Percentiles rank a stretch among this genome's conserved stretches.
phyloP scores from a whole-genome alignment of 2,329 filamentous ascomycete genomes.

The Plenodomus tracheiphilus region DNA sequence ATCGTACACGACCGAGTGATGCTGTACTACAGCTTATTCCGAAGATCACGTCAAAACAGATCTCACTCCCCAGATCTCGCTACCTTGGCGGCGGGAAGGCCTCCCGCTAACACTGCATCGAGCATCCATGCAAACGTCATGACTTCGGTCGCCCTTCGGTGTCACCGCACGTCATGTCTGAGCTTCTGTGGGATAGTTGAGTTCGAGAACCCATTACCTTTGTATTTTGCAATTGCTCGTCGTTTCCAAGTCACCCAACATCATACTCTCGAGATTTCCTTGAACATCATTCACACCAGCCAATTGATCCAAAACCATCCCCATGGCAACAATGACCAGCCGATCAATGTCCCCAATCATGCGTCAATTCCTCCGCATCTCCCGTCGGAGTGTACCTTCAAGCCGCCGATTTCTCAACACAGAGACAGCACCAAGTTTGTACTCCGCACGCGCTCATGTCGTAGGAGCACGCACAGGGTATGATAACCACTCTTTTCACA shows the following conservation, averaged over 20 bases:
- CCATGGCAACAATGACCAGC: constrained; percentile 17
- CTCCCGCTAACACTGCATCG: constrained; percentile 9
- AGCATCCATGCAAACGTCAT: constrained; percentile 10
- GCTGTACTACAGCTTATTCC: no score
- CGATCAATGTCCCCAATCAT: constrained; percentile 15
- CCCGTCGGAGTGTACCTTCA: constrained; percentile 4
- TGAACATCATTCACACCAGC: not conserved
- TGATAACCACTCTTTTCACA: not conserved
- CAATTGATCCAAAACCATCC: not conserved
- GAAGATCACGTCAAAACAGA: no score
- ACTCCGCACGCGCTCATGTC: constrained; percentile 45
- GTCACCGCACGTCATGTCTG: not conserved
- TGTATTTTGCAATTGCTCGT: no score
- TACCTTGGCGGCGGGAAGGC: constrained; percentile 15
- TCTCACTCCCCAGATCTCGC: constrained; percentile 7
- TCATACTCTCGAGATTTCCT: no score
- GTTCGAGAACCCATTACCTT: no score
- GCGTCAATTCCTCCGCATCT: constrained; percentile 13
- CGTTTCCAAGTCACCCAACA: not conserved
- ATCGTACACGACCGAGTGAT: no score
- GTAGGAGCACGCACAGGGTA: constrained; percentile 45
- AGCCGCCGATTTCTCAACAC: constrained; percentile 44
- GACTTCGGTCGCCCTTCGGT: constrained; percentile 8
- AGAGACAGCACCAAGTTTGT: constrained; percentile 45
- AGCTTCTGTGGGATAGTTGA: not conserved